Evolutionary conservation across 2,329 filamentous ascomycete genomes (phyloP).

Genomic region (Hypomyces rosellus): DNA sequence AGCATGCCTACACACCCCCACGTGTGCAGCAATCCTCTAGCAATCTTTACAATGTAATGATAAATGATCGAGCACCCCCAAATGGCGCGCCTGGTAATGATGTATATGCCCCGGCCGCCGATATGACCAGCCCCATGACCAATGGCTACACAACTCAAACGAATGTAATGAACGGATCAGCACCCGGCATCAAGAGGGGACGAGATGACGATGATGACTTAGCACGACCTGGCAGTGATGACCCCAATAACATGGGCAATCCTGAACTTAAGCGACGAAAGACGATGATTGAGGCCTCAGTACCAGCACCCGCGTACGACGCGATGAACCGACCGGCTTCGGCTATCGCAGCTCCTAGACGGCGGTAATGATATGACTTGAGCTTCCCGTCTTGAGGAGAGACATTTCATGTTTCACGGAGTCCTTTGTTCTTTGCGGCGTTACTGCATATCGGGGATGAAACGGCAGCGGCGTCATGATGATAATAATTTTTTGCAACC

Average conservation of each 20-base stretch:
- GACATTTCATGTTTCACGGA: conserved; percentile 8
- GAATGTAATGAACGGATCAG: conserved; percentile 58
- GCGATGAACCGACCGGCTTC: conserved; percentile 42
- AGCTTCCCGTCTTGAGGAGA: conserved; percentile 8
- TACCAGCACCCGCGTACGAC: conserved; percentile 46
- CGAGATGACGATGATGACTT: conserved; percentile 55
- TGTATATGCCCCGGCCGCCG: conserved; percentile 61
- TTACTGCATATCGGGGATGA: conserved; percentile 7
- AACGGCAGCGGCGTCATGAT: conserved; percentile 11
- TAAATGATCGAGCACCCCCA: conserved; percentile 61
- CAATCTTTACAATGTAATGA: conserved; percentile 85
- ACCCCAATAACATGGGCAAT: conserved; percentile 32
- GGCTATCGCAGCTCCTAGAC: conserved; percentile 35
- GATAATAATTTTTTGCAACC: conserved; percentile 10
- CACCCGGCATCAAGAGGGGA: conserved; percentile 38
- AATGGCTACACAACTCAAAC: conserved; percentile 60
- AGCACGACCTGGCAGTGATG: conserved; percentile 54
- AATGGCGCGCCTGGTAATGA: conserved; percentile 58
- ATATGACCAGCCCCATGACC: conserved; percentile 49
- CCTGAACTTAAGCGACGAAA: conserved; percentile 72
- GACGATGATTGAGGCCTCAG: conserved; percentile 58
- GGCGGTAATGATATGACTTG: conserved; percentile 26
- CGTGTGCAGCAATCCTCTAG: conserved; percentile 63
- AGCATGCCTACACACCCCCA: conserved; percentile 69
- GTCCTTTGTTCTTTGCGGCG: conserved; percentile 9